These are phyloP conservation scores for Danielozyma ontarioensis DNA, from an alignment of 805 yeast species.

Conservation along the genomic window DNA sequence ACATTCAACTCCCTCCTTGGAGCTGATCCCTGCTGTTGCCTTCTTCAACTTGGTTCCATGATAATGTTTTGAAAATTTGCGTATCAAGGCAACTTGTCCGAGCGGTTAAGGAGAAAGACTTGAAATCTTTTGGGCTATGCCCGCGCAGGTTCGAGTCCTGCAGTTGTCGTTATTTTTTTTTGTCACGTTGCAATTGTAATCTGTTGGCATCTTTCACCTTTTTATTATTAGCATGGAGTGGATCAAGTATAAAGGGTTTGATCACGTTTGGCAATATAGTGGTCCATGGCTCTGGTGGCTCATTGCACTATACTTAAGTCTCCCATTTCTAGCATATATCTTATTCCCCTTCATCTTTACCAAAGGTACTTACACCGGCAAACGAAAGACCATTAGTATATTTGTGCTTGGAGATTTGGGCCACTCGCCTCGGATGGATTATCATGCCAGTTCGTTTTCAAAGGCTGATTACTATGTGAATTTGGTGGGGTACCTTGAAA, in stretches of 20 bases:
- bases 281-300: constrained; percentile 41
- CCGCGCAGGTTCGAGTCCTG: constrained; percentile 72
- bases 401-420: constrained; percentile 91
- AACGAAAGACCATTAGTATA: constrained; percentile 55
- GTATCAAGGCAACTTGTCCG: constrained; percentile 47
- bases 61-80: too few relatives aligned
- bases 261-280: constrained; percentile 6
- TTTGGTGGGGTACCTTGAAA: constrained; percentile 76
- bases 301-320: constrained; percentile 38
- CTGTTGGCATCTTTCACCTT: neutral
- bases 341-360: constrained; percentile 32
- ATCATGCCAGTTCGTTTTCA: constrained; percentile 82
- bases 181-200: neutral
- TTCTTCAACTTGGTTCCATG: too few relatives aligned
- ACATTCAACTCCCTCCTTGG: too few relatives aligned
- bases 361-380: constrained; percentile 15
- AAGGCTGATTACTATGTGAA: constrained; percentile 67
- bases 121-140: constrained; percentile 58
- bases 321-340: constrained; percentile 41
- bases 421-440: constrained; percentile 90
- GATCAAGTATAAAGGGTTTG: constrained; percentile 8
- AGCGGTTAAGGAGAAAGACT: constrained; percentile 56
- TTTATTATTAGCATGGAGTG: too few relatives aligned
- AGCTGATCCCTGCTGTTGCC: too few relatives aligned
- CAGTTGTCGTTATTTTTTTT: constrained; percentile 53